Conservation (phyloP, 2,329 filamentous ascomycete species). For the Penicillium sp. region DNA sequence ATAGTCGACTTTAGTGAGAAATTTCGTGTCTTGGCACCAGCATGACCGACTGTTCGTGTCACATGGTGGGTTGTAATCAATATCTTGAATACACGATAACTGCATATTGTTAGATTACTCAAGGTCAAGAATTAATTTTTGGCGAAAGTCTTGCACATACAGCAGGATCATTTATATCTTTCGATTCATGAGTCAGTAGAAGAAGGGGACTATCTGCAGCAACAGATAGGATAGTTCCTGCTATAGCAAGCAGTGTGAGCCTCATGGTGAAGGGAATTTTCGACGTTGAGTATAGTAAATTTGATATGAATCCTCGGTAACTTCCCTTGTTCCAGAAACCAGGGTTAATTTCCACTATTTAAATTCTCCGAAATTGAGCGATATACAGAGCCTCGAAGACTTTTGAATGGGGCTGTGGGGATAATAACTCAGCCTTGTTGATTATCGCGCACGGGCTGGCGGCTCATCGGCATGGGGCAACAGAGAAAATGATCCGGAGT, state of each 20-base stretch:
- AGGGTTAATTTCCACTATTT: not conserved
- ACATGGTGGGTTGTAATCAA: not conserved
- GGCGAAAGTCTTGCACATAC: not conserved
- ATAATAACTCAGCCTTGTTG: not conserved
- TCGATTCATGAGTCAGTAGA: not conserved
- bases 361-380: not conserved
- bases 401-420: not conserved
- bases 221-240: not conserved
- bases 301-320: not conserved
- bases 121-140: too few species aligned
- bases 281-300: not conserved
- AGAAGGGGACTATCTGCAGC: not conserved
- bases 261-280: not conserved
- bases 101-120: not conserved
- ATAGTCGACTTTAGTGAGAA: not conserved
- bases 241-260: not conserved
- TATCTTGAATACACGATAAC: not conserved
- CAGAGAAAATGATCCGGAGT: not conserved
- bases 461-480: not conserved
- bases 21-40: not conserved
- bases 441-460: not conserved
- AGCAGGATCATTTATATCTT: not conserved
- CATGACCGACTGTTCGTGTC: not conserved
- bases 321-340: not conserved
- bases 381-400: not conserved